Percentiles rank a stretch among this genome's conserved stretches.
Evolutionary conservation across 2,329 filamentous ascomycete species (phyloP).

Genomic region (Trichoderma atrobrunneum): DNA sequence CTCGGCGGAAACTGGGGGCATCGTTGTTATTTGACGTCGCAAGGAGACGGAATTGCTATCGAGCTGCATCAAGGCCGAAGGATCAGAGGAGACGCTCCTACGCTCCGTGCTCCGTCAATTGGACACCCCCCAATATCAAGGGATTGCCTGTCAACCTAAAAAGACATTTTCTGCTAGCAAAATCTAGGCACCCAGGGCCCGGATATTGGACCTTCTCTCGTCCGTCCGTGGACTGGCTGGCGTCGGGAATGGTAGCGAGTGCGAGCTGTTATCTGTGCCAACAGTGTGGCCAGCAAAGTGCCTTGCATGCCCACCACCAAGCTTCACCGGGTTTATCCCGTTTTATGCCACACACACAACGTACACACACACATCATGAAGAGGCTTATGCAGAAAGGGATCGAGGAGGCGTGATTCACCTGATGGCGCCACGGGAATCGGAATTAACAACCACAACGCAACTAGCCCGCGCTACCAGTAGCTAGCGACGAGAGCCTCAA

Average conservation of each 20-base stretch:
- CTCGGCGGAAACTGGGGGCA: too few species aligned
- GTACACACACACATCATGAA: background rate
- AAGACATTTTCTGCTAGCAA: background rate
- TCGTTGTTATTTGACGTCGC: background rate
- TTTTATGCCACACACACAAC: background rate
- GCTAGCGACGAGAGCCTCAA: background rate
- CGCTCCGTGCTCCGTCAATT: background rate
- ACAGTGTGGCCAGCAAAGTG: slow-evolving; percentile 9
- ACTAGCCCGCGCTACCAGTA: background rate
- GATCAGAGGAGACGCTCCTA: background rate
- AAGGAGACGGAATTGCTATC: background rate
- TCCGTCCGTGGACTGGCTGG: background rate
- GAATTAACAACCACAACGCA: background rate
- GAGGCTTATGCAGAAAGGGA: background rate
- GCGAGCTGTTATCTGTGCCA: background rate
- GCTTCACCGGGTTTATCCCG: background rate
- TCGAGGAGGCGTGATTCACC: background rate
- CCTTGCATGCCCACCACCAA: slow-evolving; percentile 11
- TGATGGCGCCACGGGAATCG: background rate
- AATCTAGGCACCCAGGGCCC: background rate
- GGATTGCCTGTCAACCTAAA: background rate
- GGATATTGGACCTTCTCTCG: background rate
- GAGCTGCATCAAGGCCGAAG: background rate
- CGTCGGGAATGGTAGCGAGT: slow-evolving; percentile 5
- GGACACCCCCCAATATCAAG: background rate